Conservation (phyloP, 768 basidiomycete species). For the Naganishia onofrii region DNA sequence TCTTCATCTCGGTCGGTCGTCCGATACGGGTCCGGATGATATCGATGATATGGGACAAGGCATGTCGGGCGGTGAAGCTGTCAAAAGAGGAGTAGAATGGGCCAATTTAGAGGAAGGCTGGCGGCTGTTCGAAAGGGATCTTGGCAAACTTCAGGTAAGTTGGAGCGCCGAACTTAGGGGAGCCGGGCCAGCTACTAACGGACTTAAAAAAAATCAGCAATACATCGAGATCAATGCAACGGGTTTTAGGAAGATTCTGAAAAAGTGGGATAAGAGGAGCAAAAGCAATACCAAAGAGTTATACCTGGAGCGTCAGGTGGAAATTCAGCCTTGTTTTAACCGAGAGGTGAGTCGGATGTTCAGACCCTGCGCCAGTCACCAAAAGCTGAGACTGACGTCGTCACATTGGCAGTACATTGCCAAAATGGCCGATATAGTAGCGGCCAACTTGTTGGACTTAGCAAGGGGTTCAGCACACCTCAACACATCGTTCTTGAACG, state of each 20-base stretch:
- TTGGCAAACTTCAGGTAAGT: constrained; percentile 66
- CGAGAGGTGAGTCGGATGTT: constrained; percentile 78
- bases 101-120: constrained; percentile 95
- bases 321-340: constrained; percentile 98
- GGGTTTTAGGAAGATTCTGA: constrained; percentile 93
- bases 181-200: background rate
- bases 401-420: constrained; percentile 71
- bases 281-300: constrained; percentile 94
- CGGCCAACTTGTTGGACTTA: constrained; percentile 64
- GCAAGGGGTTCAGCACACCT: constrained; percentile 67
- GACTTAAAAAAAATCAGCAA: constrained; percentile 64
- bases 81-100: constrained; percentile 74
- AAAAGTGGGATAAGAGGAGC: constrained; percentile 97
- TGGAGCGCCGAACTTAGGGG: constrained; percentile 60
- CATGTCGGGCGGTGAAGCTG: constrained; percentile 54
- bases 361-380: too few species aligned
- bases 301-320: constrained; percentile 91
- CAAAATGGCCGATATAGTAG: constrained; percentile 87
- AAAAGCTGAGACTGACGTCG: too few species aligned
- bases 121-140: constrained; percentile 84
- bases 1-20: constrained; percentile 52
- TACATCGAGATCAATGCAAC: constrained; percentile 96
- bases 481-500: constrained; percentile 42
- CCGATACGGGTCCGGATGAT: constrained; percentile 67
- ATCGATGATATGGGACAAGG: constrained; percentile 27